A percentile compares a stretch with the other conserved stretches of the same genome.
These are phyloP conservation scores for Kodamaea lidongshanica DNA, from an alignment of 805 yeast genomes.

Conservation along the genomic window DNA sequence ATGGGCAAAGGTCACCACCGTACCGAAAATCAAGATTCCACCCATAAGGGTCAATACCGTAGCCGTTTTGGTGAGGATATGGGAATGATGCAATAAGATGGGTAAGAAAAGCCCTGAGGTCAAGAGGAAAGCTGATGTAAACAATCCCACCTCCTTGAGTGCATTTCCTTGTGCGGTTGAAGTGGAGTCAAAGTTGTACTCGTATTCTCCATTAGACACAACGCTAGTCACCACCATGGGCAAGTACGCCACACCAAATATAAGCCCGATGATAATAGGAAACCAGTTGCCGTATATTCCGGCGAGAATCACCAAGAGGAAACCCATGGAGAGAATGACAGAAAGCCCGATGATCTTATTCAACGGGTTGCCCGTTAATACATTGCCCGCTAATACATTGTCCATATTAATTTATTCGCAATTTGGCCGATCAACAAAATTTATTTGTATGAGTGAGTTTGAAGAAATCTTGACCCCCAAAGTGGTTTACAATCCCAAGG, in stretches of 20 bases:
- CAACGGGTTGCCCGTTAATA: conserved; percentile 44
- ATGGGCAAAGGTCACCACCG: conserved; percentile 75
- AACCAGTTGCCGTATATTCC: conserved; percentile 88
- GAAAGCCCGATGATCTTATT: conserved; percentile 74
- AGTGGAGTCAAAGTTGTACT: conserved; percentile 37
- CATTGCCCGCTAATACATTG: conserved; percentile 2
- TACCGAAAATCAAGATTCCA: conserved; percentile 75
- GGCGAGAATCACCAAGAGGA: conserved; percentile 78
- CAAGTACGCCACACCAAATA: conserved; percentile 36
- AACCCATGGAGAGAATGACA: conserved; percentile 80
- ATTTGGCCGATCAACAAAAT: neutral
- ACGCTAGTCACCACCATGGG: conserved; percentile 33
- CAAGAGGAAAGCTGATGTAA: conserved; percentile 69
- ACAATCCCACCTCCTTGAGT: conserved; percentile 74
- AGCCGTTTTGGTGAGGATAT: conserved; percentile 63
- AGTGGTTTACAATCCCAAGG: conserved; percentile 7
- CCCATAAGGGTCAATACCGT: conserved; percentile 73
- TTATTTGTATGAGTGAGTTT: conserved; percentile 2
- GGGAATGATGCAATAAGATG: conserved; percentile 66
- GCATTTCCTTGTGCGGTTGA: conserved; percentile 23
- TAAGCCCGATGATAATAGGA: conserved; percentile 62
- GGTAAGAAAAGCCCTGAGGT: conserved; percentile 73
- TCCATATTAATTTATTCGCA: conserved; percentile 1
- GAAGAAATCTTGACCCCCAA: conserved; percentile 8
- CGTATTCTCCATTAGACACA: conserved; percentile 31